Conservation (phyloP, 345 rosid genomes). For the Pistacia integerrima region DNA sequence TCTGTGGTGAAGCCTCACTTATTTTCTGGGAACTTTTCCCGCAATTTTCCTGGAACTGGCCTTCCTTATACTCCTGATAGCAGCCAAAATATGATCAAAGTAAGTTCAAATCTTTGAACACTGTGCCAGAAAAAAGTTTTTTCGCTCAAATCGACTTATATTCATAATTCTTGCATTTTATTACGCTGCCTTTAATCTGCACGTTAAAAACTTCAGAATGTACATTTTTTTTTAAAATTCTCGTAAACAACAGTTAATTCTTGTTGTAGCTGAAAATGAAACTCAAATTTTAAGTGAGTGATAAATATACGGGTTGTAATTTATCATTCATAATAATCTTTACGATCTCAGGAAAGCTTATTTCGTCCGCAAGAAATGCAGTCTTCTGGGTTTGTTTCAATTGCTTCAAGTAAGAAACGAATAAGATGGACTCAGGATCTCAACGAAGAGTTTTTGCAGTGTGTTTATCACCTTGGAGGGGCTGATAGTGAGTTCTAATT, state of each 20-base stretch:
- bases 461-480: constrained; percentile 25
- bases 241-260: too few relatives aligned
- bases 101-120: background rate
- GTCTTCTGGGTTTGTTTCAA: background rate
- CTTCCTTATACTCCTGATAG: background rate
- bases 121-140: too few relatives aligned
- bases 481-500: constrained; percentile 16
- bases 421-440: constrained; percentile 21
- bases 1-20: constrained; percentile 1
- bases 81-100: background rate
- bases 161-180: too few relatives aligned
- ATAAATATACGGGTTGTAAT: too few relatives aligned
- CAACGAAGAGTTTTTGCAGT: constrained; percentile 13
- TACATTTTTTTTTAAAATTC: too few relatives aligned
- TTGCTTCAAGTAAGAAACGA: constrained; percentile 1
- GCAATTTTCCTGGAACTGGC: background rate
- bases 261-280: too few relatives aligned
- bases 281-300: too few relatives aligned
- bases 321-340: background rate
- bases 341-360: background rate
- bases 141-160: too few relatives aligned
- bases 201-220: too few relatives aligned
- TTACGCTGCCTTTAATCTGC: too few relatives aligned
- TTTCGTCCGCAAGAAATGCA: too few relatives aligned
- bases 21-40: too few relatives aligned